Percentiles rank a stretch among this genome's conserved stretches.
Evolutionary conservation across 2,329 filamentous ascomycete species (phyloP).

Genomic region (Talaromyces sp.): DNA sequence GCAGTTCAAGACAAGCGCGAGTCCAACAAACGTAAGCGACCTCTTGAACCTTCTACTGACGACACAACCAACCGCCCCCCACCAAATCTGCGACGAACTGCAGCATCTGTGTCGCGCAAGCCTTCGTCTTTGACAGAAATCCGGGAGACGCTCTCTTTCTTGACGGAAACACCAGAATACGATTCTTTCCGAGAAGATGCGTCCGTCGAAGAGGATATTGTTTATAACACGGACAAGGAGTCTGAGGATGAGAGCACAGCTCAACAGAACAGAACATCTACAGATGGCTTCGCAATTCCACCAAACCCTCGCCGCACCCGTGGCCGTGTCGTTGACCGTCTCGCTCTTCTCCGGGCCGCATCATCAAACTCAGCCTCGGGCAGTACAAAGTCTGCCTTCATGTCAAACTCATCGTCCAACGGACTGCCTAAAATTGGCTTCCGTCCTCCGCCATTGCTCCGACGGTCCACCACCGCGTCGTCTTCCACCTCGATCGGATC

Average conservation of each 20-base stretch:
- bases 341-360: conserved; percentile 39
- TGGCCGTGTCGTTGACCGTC: conserved; percentile 38
- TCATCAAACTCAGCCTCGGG: conserved; percentile 37
- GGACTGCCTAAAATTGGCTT: conserved; percentile 23
- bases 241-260: conserved; percentile 22
- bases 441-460: conserved; percentile 25
- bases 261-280: conserved; percentile 11
- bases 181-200: conserved; percentile 51
- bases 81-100: conserved; percentile 57
- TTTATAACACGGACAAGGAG: conserved; percentile 29
- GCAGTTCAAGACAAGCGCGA: conserved; percentile 9
- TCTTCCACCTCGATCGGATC: conserved; percentile 17
- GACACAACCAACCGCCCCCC: conserved; percentile 49
- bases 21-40: conserved; percentile 35
- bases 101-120: conserved; percentile 50
- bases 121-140: conserved; percentile 74
- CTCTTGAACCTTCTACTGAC: conserved; percentile 32
- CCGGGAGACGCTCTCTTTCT: conserved; percentile 72
- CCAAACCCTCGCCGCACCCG: conserved; percentile 33
- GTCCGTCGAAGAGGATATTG: conserved; percentile 48
- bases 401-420: conserved; percentile 16
- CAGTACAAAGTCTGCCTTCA: conserved; percentile 28
- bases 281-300: conserved; percentile 21
- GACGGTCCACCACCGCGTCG: conserved; percentile 23
- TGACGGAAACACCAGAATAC: conserved; percentile 64